Base-by-base conservation (phyloP, 495 filamentous ascomycete genomes). In the Lasiosphaeris hirsuta region DNA sequence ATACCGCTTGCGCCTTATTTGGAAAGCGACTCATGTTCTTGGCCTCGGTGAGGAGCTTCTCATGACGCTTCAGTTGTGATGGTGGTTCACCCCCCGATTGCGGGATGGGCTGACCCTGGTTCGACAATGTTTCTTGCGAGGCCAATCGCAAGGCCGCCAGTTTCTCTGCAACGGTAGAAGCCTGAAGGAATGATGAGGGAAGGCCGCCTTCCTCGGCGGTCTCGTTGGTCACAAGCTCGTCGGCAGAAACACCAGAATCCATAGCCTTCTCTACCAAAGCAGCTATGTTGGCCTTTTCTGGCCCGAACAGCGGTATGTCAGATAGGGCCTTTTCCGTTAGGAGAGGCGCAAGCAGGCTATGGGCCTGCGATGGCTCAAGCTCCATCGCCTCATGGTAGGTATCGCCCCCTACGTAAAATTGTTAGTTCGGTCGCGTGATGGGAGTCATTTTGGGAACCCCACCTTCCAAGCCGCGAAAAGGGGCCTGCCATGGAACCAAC, bases 381-480 rank as follows among this genome's bases (percentile, higher is more conserved):
- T 71, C 67, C 69, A 82, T 74, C 7, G 76, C 40, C 30, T 70
- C 62, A 39, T 78, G 70, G 53, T 81, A 81, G 2, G 69, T 66
- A 7, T 65, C 60, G 8, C 70, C 70, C 46, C 72, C 78, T 81
- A 62, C 11, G 45, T 30, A 30, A 38, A 45, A 2, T 10, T 59
- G 52, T 63, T 34, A 65, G 51, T 14, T 48, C 53, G 53, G 49
- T 30, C 23, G 23, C 23, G 5, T 30, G 55, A 4, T 35, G 30
- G 14, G 8, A 55, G 23, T 13, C 15, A 53, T 60, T 44, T 6
- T 51, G 54, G 11, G 11, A 14, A 40, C 52, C 45, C 35, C 70
- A 78, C 77, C 76, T 65, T 76, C 74, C 35, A 75, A 56, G 15
- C 77, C 77, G 18, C 76, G 69, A 42, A 77, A 66, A 11, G 77